Evolutionary conservation across 148 eudicot species (phyloP), one percentile per base, ranked within the genome.

Genomic region (Chenopodium suecicum): DNA sequence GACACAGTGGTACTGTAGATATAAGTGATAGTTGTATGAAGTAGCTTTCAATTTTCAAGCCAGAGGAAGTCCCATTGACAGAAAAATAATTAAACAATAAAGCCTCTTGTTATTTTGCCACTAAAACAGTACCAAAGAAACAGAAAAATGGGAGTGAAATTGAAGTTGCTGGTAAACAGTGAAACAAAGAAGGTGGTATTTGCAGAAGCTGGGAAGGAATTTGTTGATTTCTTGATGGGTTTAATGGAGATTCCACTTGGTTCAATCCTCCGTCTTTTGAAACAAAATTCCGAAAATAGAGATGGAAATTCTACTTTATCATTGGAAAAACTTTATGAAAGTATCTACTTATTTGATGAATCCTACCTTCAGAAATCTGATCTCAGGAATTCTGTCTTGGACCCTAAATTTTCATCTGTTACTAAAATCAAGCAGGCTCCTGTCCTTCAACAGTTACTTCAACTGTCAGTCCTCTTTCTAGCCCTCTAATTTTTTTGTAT

Each of bases 211-310:
- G 60, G 72, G 2, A 78, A 78, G 2, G 80, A 78, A 44, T 78
- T 78, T 65, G 80, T 78, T 7, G 80, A 65, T 17, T 41, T 78
- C n/a, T 47, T 78, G 2, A n/a, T 78, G 50, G 80, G 80, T n/a
- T 64, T 78, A 41, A 64, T 78, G 80, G 58, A 78, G 48, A 65
- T 78, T 14, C 80, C 80, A n/a, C 72, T 78, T 14, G 80, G 80
- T 65, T 64, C 71, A 2, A 78, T 78, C 37, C 80, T 78, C 25
- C 60, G 80, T 1, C 72, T 78, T 46, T 16, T 65, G 13, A 34
- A 66, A 23, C 16, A 63, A 11, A 77, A 12, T 31, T 14, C 7
- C 3, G 5, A 37, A 37, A 37, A 37, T 37, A 9, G 5, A 6
- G 41, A 62, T 10, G 29, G 14, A 16, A 6, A 10, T 7, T 27